Evolutionary conservation across 1,139 yeast species (phyloP), one percentile per base, ranked within the genome.

Genomic region (Suhomyces coccinellae): DNA sequence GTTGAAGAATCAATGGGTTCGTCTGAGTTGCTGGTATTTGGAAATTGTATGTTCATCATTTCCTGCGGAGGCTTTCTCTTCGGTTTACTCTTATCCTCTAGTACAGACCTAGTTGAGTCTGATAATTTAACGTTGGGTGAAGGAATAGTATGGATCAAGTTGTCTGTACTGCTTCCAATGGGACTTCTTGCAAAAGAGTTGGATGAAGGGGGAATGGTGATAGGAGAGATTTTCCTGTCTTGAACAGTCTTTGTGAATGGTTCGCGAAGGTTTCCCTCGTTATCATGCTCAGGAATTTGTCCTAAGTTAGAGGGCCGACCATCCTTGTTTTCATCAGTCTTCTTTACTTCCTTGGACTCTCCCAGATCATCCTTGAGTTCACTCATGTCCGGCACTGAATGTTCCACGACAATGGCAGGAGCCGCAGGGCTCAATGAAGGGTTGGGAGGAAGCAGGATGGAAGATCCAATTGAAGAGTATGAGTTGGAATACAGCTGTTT

Each of bases 11-110:
- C 40, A 6, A 12, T 27, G 6, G n/a, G 27, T 15, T 35, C 32
- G 12, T 36, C 37, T 7, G 14, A 13, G 6, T 15, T 17, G 14
- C 13, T 34, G 14, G 14, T 9, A 3, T 14, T 33, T 3, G 40
- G 24, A 13, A 37, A 29, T 27, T 40, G 43, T 6, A 24, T 13
- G 12, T 33, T 32, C 8, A 38, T 27, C 46, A 46, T 26, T 13
- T 45, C 50, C 12, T 62, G 63, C 1, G 65, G 65, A 4, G 63
- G 63, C 33, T 58, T 59, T 15, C 65, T 48, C 17, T 59, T 59
- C 1, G 55, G 55, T 30, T 48, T 51, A 2, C 27, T 8, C 6
- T 31, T 35, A 3, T 43, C 45, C 4, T 44, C 47, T 8, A 34
- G 24, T 2, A 38, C 20, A 10, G 41, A 14, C 10, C 40, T 33